A percentile compares a stretch with the other conserved stretches of the same genome.
Evolutionary conservation across 1,284 basidiomycete species (phyloP).

Genomic region (Trichosporon sp.): DNA sequence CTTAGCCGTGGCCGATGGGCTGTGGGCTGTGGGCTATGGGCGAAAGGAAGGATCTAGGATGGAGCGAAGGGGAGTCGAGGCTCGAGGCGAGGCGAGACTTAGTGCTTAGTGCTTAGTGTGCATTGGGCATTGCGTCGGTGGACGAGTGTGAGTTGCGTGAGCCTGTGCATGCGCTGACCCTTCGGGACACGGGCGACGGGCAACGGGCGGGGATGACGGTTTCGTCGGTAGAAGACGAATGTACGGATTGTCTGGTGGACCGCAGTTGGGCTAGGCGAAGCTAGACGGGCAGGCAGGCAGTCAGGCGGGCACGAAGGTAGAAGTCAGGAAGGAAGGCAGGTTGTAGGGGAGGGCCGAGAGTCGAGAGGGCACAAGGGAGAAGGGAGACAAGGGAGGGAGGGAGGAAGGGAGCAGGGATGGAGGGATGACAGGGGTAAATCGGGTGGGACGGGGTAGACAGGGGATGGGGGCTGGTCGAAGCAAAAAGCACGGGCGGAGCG

Average conservation of each 20-base stretch:
- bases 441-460: not conserved
- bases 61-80: not conserved
- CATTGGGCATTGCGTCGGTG: not conserved
- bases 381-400: too few relatives aligned
- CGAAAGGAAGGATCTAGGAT: not conserved
- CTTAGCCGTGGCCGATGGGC: not conserved
- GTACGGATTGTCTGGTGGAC: not conserved
- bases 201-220: slow-evolving; percentile 1
- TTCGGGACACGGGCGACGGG: slow-evolving; percentile 1
- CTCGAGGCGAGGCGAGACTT: not conserved
- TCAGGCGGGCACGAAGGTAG: too few relatives aligned
- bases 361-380: not conserved
- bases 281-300: too few relatives aligned
- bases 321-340: too few relatives aligned
- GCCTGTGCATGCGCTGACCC: not conserved
- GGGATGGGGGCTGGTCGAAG: not conserved
- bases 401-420: not conserved
- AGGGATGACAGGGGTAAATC: not conserved
- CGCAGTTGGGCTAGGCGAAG: too few relatives aligned
- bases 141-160: not conserved
- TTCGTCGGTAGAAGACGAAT: slow-evolving; percentile 1
- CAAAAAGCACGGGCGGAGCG: slow-evolving; percentile 1
- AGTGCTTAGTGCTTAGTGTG: slow-evolving; percentile 2
- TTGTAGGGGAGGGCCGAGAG: not conserved
- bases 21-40: too few relatives aligned